Base-by-base conservation (phyloP, 148 eudicot genomes). In the Heliosperma pusillum region DNA sequence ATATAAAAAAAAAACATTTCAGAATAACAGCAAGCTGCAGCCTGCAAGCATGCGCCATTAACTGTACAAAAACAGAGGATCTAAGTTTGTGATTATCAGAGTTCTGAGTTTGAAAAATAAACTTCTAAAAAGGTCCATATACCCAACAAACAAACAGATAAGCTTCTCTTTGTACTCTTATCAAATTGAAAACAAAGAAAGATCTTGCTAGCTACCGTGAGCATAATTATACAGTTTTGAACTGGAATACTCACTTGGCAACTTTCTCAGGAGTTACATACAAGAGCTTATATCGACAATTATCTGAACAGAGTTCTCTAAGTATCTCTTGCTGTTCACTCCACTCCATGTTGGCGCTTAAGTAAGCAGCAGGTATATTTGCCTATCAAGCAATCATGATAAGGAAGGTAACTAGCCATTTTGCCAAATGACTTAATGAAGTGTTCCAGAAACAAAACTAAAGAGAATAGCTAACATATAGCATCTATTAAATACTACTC, bases 261-360 rank as follows among this genome's bases (percentile, higher is more conserved):
- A 95, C 84, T 89, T 95, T 95, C 82, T 95, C 98, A 1, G 98
- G 98, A 30, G 98, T 95, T 75, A 95, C 98, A 76, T 90, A 95
- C 79, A 95, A 74, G 61, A 95, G 86, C 85, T 92, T 95, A 84
- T 92, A 95, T 80, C 77, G 83, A 71, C 93, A 87, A 70, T 65
- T 63, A 76, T 88, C 90, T 57, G 88, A 80, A 79, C 80, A 83
- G 72, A 95, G 88, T 72, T 89, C 92, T 81, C 97, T 85, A 53
- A 95, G 84, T 76, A 92, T 95, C 83, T 92, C 97, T 78, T 90
- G 97, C 70, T 95, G 99, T 85, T 90, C 99, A 65, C 87, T 75
- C 99, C 99, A 95, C 72, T 95, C 99, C 93, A 95, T 88, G 80
- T 70, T 92, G 71, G 99, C 93, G 84, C 94, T 95, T 71, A 95